Evolutionary conservation across 2,329 filamentous ascomycete genomes (phyloP).

Genomic region (Pseudohalonectria lignicola): DNA sequence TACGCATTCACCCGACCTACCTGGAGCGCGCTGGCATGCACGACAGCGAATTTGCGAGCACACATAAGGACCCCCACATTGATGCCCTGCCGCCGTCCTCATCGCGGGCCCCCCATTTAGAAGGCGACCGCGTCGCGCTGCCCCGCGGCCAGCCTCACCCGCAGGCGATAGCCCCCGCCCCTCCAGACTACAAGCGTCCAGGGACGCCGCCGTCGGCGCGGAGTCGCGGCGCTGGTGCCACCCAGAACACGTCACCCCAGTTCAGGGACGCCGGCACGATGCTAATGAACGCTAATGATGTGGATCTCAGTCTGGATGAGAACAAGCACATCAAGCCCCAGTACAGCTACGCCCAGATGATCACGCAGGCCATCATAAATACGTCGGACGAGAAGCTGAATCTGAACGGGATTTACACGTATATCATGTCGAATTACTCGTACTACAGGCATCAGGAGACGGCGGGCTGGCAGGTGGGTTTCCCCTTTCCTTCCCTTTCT

Average conservation of each 20-base stretch:
- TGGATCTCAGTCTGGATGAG: slow-evolving; percentile 72
- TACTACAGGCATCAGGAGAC: slow-evolving; percentile 75
- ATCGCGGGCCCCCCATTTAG: slow-evolving; percentile 2
- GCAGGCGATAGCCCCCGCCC: slow-evolving; percentile 45
- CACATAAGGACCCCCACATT: slow-evolving; percentile 6
- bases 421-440: slow-evolving; percentile 82
- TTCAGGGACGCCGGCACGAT: slow-evolving; percentile 26
- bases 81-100: slow-evolving; percentile 13
- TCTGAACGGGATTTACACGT: slow-evolving; percentile 84
- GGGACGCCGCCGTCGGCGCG: slow-evolving; percentile 46
- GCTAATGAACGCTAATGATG: slow-evolving; percentile 39
- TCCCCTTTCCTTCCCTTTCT: too few species aligned
- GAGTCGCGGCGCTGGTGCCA: slow-evolving; percentile 17
- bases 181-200: slow-evolving; percentile 47
- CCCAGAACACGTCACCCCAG: slow-evolving; percentile 26
- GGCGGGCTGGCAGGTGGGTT: slow-evolving; percentile 79
- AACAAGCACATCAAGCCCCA: slow-evolving; percentile 90
- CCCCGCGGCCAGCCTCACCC: slow-evolving; percentile 22
- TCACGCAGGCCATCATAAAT: slow-evolving; percentile 88
- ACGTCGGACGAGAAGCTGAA: slow-evolving; percentile 83
- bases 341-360: slow-evolving; percentile 93
- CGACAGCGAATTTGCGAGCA: slow-evolving; percentile 12
- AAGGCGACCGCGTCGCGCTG: slow-evolving; percentile 14
- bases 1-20: slow-evolving; percentile 59
- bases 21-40: slow-evolving; percentile 54